Percentiles rank a stretch among this genome's conserved stretches.
phyloP scores from a whole-genome alignment of 768 basidiomycete species.

The Sarcodon sp. region DNA sequence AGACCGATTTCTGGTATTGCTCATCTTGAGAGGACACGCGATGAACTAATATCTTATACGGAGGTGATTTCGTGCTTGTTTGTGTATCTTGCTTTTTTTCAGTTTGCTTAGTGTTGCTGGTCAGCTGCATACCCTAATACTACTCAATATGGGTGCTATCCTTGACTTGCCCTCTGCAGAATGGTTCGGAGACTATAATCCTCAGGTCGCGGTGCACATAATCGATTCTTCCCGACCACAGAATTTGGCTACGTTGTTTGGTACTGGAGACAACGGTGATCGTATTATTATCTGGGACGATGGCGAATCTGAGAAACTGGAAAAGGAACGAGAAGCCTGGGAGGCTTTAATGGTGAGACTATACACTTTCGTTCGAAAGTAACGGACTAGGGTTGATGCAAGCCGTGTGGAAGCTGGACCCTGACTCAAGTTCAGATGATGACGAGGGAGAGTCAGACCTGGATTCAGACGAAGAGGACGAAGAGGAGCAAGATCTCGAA shows the following conservation, averaged over 20 bases:
- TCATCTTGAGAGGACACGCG: conserved; percentile 53
- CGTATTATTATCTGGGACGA: conserved; percentile 90
- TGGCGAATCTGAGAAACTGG: conserved; percentile 59
- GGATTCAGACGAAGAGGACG: conserved; percentile 27
- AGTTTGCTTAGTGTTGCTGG: background rate
- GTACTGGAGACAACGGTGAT: conserved; percentile 49
- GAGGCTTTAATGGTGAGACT: conserved; percentile 63
- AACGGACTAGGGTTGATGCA: background rate
- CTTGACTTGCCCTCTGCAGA: conserved; percentile 64
- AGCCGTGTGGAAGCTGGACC: conserved; percentile 49
- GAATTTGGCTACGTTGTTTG: conserved; percentile 80
- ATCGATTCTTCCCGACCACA: conserved; percentile 91
- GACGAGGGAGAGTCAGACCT: conserved; percentile 23
- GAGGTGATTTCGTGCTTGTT: conserved; percentile 36
- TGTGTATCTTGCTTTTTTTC: background rate
- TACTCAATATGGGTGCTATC: conserved; percentile 87
- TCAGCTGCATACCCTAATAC: conserved; percentile 79
- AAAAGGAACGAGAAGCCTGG: conserved; percentile 70
- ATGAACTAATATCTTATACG: conserved; percentile 49
- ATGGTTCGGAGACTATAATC: conserved; percentile 66
- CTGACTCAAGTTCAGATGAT: conserved; percentile 58
- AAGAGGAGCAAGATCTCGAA: conserved; percentile 28
- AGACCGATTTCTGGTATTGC: conserved; percentile 81
- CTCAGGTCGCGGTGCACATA: conserved; percentile 68
- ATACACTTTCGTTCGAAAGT: background rate